Evolutionary conservation across 768 basidiomycete species (phyloP).

Genomic region (Filobasidium wieringae): DNA sequence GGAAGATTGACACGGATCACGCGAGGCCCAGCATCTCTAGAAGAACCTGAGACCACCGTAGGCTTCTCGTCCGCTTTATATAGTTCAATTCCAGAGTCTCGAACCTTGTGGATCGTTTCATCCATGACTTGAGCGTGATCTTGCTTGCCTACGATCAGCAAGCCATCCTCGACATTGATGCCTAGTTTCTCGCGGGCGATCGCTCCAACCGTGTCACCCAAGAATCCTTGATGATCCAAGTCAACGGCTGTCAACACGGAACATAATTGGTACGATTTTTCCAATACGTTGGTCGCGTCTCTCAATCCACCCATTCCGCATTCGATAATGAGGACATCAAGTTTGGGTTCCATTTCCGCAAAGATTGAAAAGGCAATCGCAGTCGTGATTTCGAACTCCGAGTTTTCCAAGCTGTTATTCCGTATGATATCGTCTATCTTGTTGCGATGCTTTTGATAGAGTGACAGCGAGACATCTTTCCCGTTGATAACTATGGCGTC

Average conservation of each 20-base stretch:
- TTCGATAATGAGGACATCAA: slow-evolving; percentile 78
- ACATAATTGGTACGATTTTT: slow-evolving; percentile 53
- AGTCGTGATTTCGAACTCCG: slow-evolving; percentile 74
- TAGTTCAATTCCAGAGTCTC: background rate
- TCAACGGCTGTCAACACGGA: slow-evolving; percentile 80
- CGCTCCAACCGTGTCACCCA: slow-evolving; percentile 60
- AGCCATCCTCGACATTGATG: slow-evolving; percentile 52
- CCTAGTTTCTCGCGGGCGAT: slow-evolving; percentile 76
- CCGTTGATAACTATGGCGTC: slow-evolving; percentile 67
- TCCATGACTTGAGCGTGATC: slow-evolving; percentile 47
- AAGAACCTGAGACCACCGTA: background rate
- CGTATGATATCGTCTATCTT: slow-evolving; percentile 47
- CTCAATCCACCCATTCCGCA: slow-evolving; percentile 87
- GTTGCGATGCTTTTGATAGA: slow-evolving; percentile 46
- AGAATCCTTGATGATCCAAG: slow-evolving; percentile 82
- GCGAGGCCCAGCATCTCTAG: background rate
- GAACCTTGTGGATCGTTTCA: background rate
- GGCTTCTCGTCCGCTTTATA: background rate
- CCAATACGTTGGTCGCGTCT: slow-evolving; percentile 87
- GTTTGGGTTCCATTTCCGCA: slow-evolving; percentile 42
- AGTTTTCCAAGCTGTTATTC: slow-evolving; percentile 46
- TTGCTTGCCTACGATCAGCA: slow-evolving; percentile 35
- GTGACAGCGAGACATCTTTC: slow-evolving; percentile 43
- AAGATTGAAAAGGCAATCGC: slow-evolving; percentile 68
- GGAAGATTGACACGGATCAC: background rate